Evolutionary conservation across 805 yeast species (phyloP).

Genomic region (Kodamaea restingae): DNA sequence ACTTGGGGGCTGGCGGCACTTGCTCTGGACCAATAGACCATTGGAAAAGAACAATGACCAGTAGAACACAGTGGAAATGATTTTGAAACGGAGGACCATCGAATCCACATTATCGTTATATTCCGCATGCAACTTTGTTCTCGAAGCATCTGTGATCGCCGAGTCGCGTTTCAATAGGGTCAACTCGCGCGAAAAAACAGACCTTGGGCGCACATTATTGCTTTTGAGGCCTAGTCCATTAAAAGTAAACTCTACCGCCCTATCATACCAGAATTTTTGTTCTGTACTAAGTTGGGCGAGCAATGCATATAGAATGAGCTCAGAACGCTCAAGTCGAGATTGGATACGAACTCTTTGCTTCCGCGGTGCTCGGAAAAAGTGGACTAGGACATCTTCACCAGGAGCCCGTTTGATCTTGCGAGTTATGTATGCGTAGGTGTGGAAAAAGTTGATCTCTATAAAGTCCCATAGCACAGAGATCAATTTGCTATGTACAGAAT

Average conservation of each 20-base stretch:
- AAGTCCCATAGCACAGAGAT: conserved; percentile 20
- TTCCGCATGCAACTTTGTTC: conserved; percentile 8
- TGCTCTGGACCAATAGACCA: conserved; percentile 9
- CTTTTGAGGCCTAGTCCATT: conserved; percentile 22
- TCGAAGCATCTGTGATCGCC: conserved; percentile 6
- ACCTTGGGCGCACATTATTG: conserved; percentile 14
- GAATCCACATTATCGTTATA: conserved; percentile 26
- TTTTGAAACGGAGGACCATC: conserved; percentile 23
- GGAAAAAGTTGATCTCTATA: conserved; percentile 14
- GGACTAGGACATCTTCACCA: conserved; percentile 2
- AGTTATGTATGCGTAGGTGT: conserved; percentile 4
- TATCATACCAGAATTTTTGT: conserved; percentile 26
- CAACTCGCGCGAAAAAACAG: conserved; percentile 26
- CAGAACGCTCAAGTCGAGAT: conserved; percentile 9
- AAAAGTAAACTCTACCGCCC: conserved; percentile 25
- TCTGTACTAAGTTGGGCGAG: conserved; percentile 20
- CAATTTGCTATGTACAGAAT: conserved; percentile 18
- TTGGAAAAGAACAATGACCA: conserved; percentile 15
- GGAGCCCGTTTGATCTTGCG: conserved; percentile 2
- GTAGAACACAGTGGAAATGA: conserved; percentile 16
- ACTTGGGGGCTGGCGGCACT: conserved; percentile 5
- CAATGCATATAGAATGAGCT: conserved; percentile 12
- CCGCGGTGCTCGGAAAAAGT: conserved; percentile 7
- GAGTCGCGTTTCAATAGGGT: conserved; percentile 20
- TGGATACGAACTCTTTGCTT: conserved; percentile 4